phyloP scores from a whole-genome alignment of 306 rosid genomes.

The Inga laurina region DNA sequence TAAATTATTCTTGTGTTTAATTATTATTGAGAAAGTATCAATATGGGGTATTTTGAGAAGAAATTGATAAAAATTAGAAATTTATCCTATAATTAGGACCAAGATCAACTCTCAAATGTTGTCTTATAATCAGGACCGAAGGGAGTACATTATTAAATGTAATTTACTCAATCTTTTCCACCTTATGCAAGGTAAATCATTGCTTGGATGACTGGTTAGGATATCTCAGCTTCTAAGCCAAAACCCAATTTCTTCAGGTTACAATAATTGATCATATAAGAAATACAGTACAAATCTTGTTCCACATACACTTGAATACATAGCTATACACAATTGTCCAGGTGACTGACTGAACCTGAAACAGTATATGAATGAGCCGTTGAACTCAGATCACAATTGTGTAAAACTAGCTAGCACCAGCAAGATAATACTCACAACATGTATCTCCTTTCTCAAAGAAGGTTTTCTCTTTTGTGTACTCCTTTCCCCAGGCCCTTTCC shows the following conservation, averaged over 20 bases:
- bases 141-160: too few species aligned
- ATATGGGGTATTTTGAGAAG: too few species aligned
- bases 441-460: conserved; percentile 42
- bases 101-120: too few species aligned
- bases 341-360: background rate
- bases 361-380: background rate
- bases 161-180: too few species aligned
- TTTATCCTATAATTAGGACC: too few species aligned
- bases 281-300: background rate
- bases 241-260: background rate
- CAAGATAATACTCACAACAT: background rate
- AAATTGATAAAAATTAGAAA: too few species aligned
- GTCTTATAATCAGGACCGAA: too few species aligned
- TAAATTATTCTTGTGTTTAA: too few species aligned
- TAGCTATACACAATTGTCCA: background rate
- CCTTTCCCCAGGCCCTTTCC: conserved; percentile 70
- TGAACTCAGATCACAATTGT: background rate
- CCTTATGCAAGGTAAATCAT: background rate
- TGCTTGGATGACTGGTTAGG: background rate
- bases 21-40: too few species aligned
- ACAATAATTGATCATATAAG: background rate
- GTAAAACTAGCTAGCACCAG: too few species aligned
- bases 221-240: background rate
- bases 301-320: background rate
- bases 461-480: conserved; percentile 41